Conservation (phyloP, 1,284 basidiomycete species). For the Entoloma clypeatum region DNA sequence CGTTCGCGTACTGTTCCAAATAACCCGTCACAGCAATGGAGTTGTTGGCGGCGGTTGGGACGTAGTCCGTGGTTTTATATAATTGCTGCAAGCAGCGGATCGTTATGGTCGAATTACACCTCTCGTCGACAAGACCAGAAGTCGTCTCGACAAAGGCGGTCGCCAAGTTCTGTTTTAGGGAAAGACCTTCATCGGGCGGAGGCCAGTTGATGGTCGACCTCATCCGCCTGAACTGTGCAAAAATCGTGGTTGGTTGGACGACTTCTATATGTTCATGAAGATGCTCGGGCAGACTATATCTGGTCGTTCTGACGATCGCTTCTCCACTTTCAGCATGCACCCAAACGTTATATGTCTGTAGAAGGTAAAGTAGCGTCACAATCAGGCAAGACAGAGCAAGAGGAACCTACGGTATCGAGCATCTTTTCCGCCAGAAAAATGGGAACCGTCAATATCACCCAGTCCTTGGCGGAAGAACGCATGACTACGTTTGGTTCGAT, state of each 20-base stretch:
- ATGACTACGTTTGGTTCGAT: constrained; percentile 42
- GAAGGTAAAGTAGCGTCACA: background rate
- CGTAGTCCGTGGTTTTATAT: constrained; percentile 47
- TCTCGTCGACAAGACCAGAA: constrained; percentile 46
- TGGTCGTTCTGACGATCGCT: constrained; percentile 59
- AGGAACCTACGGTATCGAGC: constrained; percentile 55
- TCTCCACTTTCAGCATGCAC: constrained; percentile 51
- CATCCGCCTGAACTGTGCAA: constrained; percentile 45
- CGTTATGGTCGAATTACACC: constrained; percentile 49
- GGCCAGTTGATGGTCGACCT: constrained; percentile 18
- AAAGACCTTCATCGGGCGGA: constrained; percentile 16
- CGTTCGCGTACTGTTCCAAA: constrained; percentile 51
- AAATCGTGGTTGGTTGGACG: constrained; percentile 73
- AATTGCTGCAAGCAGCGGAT: constrained; percentile 47
- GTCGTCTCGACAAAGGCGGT: constrained; percentile 27
- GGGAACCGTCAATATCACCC: constrained; percentile 60
- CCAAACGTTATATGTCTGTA: constrained; percentile 61
- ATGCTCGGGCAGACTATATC: constrained; percentile 62
- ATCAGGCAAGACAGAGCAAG: background rate
- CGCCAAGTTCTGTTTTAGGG: constrained; percentile 5
- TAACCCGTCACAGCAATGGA: constrained; percentile 55
- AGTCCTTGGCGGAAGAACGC: constrained; percentile 63
- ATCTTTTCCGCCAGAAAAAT: constrained; percentile 62
- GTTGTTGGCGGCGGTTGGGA: constrained; percentile 38
- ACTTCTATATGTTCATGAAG: constrained; percentile 65